A percentile compares a stretch with the other conserved stretches of the same genome.
These are phyloP conservation scores for Racocetra persica DNA, from an alignment of 371 early-diverging fungal genomes.

Conservation along the genomic window DNA sequence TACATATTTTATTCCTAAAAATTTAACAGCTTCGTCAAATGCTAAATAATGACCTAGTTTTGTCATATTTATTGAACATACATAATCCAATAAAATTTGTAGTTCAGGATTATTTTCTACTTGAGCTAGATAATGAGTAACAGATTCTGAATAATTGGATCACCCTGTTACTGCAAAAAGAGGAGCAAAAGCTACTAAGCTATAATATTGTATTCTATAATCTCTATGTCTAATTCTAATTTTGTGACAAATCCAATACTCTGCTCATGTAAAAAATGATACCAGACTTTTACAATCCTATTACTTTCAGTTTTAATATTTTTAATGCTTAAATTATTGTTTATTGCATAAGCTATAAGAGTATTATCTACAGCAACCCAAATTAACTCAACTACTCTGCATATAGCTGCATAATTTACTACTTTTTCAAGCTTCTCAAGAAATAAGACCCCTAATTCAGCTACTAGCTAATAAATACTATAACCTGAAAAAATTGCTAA, in stretches of 20 bases:
- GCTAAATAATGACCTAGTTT: not conserved
- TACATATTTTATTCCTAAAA: slow-evolving; percentile 4
- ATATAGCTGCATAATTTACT: too few relatives aligned
- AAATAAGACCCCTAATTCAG: too few relatives aligned
- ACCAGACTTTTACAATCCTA: too few relatives aligned
- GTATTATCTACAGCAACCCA: too few relatives aligned
- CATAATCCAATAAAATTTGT: not conserved
- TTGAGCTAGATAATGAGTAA: slow-evolving; percentile 3
- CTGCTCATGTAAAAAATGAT: slow-evolving; percentile 17
- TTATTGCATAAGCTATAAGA: too few relatives aligned
- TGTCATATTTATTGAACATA: slow-evolving; percentile 19
- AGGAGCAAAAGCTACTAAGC: slow-evolving; percentile 20
- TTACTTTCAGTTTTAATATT: too few relatives aligned
- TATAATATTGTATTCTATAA: slow-evolving; percentile 7
- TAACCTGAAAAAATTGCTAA: too few relatives aligned
- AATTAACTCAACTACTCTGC: too few relatives aligned
- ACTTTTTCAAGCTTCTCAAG: too few relatives aligned
- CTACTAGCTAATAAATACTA: too few relatives aligned
- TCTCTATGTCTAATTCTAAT: not conserved
- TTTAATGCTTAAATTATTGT: too few relatives aligned
- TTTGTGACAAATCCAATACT: not conserved
- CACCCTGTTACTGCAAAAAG: not conserved
- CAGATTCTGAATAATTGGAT: slow-evolving; percentile 9
- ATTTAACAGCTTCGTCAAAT: slow-evolving; percentile 27
- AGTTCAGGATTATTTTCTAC: not conserved